phyloP scores from a whole-genome alignment of 2,329 filamentous ascomycete genomes.

The Fusarium bulbicola region DNA sequence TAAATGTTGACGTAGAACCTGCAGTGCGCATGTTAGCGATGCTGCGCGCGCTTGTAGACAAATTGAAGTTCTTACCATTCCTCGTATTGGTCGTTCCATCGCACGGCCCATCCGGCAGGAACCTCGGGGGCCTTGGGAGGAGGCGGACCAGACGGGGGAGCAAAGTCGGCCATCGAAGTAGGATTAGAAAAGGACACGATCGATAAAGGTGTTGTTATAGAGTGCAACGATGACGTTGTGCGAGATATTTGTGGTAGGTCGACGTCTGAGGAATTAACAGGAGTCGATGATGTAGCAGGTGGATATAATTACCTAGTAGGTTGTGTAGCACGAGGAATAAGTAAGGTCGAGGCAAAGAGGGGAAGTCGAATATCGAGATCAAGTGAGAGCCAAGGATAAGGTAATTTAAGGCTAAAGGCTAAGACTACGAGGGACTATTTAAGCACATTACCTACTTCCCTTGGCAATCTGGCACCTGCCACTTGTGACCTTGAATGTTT shows the following conservation, averaged over 20 bases:
- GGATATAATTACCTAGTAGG: neutral
- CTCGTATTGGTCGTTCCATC: conserved; percentile 88
- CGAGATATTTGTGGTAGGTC: neutral
- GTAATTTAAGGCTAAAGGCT: neutral
- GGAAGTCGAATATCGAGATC: neutral
- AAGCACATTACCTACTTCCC: conserved; percentile 17
- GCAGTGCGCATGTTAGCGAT: conserved; percentile 20
- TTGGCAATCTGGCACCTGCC: conserved; percentile 23
- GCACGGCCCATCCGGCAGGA: conserved; percentile 77
- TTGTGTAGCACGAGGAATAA: neutral
- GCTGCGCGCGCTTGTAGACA: neutral
- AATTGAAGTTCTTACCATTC: conserved; percentile 69
- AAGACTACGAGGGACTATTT: conserved; percentile 15
- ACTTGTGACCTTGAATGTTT: conserved; percentile 31
- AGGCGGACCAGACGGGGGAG: conserved; percentile 63
- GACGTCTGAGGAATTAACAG: neutral
- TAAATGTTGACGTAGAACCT: conserved; percentile 93
- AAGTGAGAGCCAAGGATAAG: neutral
- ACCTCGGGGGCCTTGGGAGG: conserved; percentile 71
- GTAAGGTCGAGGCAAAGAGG: conserved; percentile 12
- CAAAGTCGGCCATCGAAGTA: conserved; percentile 62
- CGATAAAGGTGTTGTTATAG: neutral
- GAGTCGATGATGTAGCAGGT: conserved; percentile 31
- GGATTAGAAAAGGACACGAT: neutral
- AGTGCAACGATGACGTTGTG: neutral